Conservation (phyloP, 345 rosid genomes). For the Camelina sativa region DNA sequence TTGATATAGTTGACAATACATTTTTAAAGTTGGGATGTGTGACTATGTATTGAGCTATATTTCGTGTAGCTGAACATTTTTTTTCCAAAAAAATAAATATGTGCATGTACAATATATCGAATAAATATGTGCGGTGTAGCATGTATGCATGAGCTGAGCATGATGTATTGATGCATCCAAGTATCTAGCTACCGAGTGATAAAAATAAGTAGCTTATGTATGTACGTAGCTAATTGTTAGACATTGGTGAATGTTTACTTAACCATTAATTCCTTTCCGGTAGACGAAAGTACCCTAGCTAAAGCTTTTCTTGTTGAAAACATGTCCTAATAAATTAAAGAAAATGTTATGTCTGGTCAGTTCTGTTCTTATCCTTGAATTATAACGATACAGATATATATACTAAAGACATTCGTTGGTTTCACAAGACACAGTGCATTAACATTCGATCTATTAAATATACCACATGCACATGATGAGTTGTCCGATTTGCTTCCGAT, state of each 20-base stretch:
- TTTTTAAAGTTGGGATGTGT: no score
- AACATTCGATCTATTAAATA: background rate
- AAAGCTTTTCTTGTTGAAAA: background rate
- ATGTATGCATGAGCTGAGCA: no score
- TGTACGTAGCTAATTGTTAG: background rate
- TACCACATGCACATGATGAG: background rate
- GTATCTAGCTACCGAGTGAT: background rate
- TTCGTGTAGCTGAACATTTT: no score
- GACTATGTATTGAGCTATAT: no score
- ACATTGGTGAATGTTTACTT: background rate
- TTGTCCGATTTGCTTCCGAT: background rate
- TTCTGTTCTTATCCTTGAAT: slow-evolving; percentile 6
- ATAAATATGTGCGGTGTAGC: no score
- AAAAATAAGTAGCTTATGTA: background rate
- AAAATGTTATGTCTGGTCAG: background rate
- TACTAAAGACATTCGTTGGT: slow-evolving; percentile 3
- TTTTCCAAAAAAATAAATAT: no score
- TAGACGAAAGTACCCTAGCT: background rate
- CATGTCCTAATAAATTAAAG: slow-evolving; percentile 7
- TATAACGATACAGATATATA: slow-evolving; percentile 2
- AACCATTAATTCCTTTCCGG: background rate
- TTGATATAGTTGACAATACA: no score
- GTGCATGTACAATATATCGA: no score
- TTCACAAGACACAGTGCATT: slow-evolving; percentile 17
- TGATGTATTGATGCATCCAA: no score